Evolutionary conservation across 2,329 filamentous ascomycete genomes (phyloP).

Genomic region (Penicillium sp.): DNA sequence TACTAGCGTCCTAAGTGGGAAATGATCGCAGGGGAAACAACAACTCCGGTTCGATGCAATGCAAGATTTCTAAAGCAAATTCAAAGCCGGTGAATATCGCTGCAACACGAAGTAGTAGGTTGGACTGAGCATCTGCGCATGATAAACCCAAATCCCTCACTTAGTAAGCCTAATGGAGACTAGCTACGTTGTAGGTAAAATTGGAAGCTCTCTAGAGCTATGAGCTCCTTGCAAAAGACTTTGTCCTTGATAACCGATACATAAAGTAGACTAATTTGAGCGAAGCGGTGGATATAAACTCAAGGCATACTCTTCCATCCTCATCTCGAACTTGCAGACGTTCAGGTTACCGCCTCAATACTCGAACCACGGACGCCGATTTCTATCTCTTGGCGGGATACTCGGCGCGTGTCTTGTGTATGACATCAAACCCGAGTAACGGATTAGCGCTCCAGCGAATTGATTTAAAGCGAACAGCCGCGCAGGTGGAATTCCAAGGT

Average conservation of each 20-base stretch:
- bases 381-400: not conserved
- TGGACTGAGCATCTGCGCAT: not conserved
- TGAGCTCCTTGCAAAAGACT: not conserved
- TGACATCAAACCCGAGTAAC: slow-evolving; percentile 8
- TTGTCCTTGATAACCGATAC: too few relatives aligned
- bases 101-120: slow-evolving; percentile 2
- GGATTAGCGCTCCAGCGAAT: slow-evolving; percentile 6
- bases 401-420: not conserved
- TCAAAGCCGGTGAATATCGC: slow-evolving; percentile 1
- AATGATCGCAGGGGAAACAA: not conserved
- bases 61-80: not conserved
- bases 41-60: not conserved
- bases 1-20: not conserved
- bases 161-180: not conserved
- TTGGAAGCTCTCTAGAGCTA: too few relatives aligned
- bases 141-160: not conserved
- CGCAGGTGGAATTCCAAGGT: not conserved
- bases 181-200: too few relatives aligned
- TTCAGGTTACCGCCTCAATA: not conserved
- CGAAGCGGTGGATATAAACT: not conserved
- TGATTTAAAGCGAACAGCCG: not conserved
- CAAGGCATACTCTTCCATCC: not conserved
- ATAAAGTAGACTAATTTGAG: not conserved
- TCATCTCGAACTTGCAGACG: not conserved
- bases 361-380: not conserved